These are phyloP conservation scores for Quercus bicolor DNA, from an alignment of 306 rosid genomes.

Conservation along the genomic window DNA sequence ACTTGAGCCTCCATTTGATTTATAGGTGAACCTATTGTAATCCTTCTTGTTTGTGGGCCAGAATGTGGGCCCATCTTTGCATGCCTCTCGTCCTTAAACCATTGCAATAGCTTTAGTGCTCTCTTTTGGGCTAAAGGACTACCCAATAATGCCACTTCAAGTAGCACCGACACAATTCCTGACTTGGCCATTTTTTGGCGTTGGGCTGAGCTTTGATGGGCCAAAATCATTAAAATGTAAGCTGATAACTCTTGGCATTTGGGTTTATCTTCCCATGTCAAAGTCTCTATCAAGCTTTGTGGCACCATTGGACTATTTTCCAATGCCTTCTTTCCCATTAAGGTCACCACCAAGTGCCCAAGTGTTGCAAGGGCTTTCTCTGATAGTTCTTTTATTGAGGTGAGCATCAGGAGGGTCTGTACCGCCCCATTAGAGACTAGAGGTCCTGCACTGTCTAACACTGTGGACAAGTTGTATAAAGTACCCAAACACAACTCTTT, in stretches of 20 bases:
- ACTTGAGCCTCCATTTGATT: slow-evolving; percentile 45
- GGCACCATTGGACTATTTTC: slow-evolving; percentile 63
- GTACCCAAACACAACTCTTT: slow-evolving; percentile 60
- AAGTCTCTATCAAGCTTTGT: slow-evolving; percentile 53
- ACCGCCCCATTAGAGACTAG: slow-evolving; percentile 64
- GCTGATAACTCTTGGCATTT: slow-evolving; percentile 80
- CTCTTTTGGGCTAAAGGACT: slow-evolving; percentile 83
- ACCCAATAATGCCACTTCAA: slow-evolving; percentile 79
- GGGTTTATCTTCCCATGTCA: slow-evolving; percentile 85
- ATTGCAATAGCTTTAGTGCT: slow-evolving; percentile 72
- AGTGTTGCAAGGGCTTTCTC: slow-evolving; percentile 74
- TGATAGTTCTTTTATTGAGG: slow-evolving; percentile 42
- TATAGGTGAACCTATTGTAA: slow-evolving; percentile 57
- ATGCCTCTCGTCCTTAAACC: slow-evolving; percentile 86
- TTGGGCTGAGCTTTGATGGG: slow-evolving; percentile 80
- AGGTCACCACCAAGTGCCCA: slow-evolving; percentile 76
- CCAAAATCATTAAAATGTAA: slow-evolving; percentile 81
- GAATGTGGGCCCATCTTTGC: slow-evolving; percentile 81
- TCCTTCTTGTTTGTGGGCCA: slow-evolving; percentile 80
- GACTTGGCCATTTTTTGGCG: slow-evolving; percentile 67
- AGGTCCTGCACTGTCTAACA: slow-evolving; percentile 56
- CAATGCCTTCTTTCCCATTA: slow-evolving; percentile 77
- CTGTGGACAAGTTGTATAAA: slow-evolving; percentile 62
- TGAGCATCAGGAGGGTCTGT: slow-evolving; percentile 42
- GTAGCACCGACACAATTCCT: slow-evolving; percentile 67